These are phyloP conservation scores for Arabidopsis suecica DNA, from an alignment of 345 rosid species.

Conservation along the genomic window DNA sequence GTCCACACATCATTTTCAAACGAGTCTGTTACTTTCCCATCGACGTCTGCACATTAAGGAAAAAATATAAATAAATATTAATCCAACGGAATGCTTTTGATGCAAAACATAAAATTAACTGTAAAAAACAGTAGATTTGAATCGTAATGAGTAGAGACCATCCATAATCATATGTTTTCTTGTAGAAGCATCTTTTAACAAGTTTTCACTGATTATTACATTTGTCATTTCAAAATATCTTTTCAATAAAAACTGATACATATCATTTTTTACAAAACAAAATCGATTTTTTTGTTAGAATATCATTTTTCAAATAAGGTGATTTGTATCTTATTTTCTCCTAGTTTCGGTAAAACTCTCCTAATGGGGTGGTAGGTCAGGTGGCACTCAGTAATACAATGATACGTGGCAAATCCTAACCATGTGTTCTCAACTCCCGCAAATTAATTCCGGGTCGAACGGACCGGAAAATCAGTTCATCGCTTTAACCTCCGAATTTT, in stretches of 20 bases:
- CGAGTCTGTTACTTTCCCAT: slow-evolving; percentile 36
- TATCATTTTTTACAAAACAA: neutral
- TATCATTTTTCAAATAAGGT: neutral
- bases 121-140: neutral
- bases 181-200: neutral
- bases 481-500: slow-evolving; percentile 37
- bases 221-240: neutral
- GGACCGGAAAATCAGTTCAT: slow-evolving; percentile 43
- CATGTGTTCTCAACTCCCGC: slow-evolving; percentile 33
- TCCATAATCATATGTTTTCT: neutral
- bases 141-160: neutral
- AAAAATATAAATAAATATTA: neutral
- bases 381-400: slow-evolving; percentile 24
- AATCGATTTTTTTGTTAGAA: neutral
- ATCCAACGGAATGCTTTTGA: neutral
- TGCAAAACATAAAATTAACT: neutral
- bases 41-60: slow-evolving; percentile 11
- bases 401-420: slow-evolving; percentile 33
- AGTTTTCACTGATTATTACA: neutral
- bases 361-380: slow-evolving; percentile 31
- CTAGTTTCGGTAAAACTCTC: neutral
- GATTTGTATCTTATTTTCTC: neutral
- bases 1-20: slow-evolving; percentile 19
- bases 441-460: slow-evolving; percentile 40
- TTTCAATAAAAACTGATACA: neutral